Percentiles rank a stretch among this genome's conserved stretches.
Conservation (phyloP, 2,329 filamentous ascomycete species). For the Cladosporium oxysporum region DNA sequence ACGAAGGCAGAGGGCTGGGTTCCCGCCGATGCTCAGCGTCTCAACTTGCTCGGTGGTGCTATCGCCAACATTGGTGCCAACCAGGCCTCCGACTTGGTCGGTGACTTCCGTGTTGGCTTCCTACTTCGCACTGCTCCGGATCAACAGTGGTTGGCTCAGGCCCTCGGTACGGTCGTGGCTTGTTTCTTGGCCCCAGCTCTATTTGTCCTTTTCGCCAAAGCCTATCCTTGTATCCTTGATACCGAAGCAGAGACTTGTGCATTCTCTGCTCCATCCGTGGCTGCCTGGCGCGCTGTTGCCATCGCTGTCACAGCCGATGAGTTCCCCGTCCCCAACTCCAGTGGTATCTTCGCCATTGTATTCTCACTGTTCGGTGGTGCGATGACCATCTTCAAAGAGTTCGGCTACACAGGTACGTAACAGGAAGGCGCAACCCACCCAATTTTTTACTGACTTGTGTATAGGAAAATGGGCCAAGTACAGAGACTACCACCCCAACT, state of each 20-base stretch:
- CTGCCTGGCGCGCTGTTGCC: slow-evolving; percentile 67
- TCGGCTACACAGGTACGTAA: slow-evolving; percentile 48
- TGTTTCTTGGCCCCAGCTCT: slow-evolving; percentile 67
- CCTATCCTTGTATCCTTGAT: slow-evolving; percentile 68
- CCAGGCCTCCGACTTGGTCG: slow-evolving; percentile 53
- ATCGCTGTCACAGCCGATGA: slow-evolving; percentile 60
- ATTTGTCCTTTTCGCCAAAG: slow-evolving; percentile 67
- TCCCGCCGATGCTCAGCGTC: slow-evolving; percentile 56
- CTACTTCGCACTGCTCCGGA: slow-evolving; percentile 65
- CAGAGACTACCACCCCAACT: slow-evolving; percentile 60
- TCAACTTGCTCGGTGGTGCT: slow-evolving; percentile 67
- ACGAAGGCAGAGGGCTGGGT: slow-evolving; percentile 57
- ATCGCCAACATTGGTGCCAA: slow-evolving; percentile 43
- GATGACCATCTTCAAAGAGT: slow-evolving; percentile 58
- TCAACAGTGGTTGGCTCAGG: slow-evolving; percentile 68
- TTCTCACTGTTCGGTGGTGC: slow-evolving; percentile 55
- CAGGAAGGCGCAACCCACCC: too few species aligned
- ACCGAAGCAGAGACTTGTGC: slow-evolving; percentile 52
- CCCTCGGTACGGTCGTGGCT: slow-evolving; percentile 62
- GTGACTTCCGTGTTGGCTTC: slow-evolving; percentile 69
- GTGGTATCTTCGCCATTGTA: slow-evolving; percentile 60
- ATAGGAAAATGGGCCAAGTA: slow-evolving; percentile 54
- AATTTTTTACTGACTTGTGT: too few species aligned
- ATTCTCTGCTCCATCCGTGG: slow-evolving; percentile 64
- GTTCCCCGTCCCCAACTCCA: slow-evolving; percentile 57